phyloP scores from a whole-genome alignment of 2,329 filamentous ascomycete genomes.

The Microcyclospora tardicrescens region DNA sequence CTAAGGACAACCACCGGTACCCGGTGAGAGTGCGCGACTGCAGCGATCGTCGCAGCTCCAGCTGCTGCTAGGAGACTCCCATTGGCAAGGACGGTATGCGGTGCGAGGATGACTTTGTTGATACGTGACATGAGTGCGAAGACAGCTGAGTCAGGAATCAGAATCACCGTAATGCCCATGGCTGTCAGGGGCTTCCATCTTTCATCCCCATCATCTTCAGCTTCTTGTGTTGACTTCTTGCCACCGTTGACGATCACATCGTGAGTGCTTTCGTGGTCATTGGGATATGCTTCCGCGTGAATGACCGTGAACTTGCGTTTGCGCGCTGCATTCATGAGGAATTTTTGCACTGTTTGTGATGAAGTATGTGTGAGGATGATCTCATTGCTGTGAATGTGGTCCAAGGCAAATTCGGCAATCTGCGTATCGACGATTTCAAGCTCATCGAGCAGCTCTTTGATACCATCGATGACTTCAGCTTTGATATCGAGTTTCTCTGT shows the following conservation, averaged over 20 bases:
- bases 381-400: slow-evolving; percentile 88
- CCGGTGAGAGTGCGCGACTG: slow-evolving; percentile 68
- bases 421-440: slow-evolving; percentile 86
- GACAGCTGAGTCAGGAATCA: slow-evolving; percentile 71
- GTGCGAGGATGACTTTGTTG: slow-evolving; percentile 86
- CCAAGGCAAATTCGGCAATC: slow-evolving; percentile 75
- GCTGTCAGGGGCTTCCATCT: slow-evolving; percentile 67
- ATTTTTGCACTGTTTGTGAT: slow-evolving; percentile 75
- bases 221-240: slow-evolving; percentile 27
- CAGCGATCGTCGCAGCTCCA: slow-evolving; percentile 72
- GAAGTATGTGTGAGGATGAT: slow-evolving; percentile 82
- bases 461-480: slow-evolving; percentile 84
- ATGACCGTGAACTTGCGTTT: slow-evolving; percentile 90
- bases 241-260: slow-evolving; percentile 45
- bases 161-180: slow-evolving; percentile 68
- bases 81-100: slow-evolving; percentile 76
- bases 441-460: slow-evolving; percentile 92
- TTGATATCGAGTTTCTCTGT: slow-evolving; percentile 52
- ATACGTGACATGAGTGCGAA: slow-evolving; percentile 92
- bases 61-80: slow-evolving; percentile 74
- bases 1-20: slow-evolving; percentile 80
- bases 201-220: slow-evolving; percentile 35
- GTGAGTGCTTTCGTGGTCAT: slow-evolving; percentile 53
- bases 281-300: slow-evolving; percentile 61
- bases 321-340: slow-evolving; percentile 72